A percentile compares a stretch with the other conserved stretches of the same genome.
Evolutionary conservation across 129 eudicot species (phyloP).

Genomic region (Tagetes patula): DNA sequence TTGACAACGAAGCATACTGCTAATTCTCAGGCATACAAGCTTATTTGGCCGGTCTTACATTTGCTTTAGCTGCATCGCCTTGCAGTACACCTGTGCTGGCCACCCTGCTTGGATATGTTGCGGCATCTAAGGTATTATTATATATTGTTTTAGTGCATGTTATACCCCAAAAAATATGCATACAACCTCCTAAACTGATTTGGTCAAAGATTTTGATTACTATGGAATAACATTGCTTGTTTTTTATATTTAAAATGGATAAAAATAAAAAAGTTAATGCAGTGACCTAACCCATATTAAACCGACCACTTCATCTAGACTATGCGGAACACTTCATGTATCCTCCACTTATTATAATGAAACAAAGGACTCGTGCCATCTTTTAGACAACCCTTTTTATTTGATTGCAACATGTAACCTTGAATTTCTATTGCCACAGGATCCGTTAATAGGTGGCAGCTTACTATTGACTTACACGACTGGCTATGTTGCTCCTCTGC

Average conservation of each 20-base stretch:
- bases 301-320: neutral
- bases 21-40: conserved; percentile 83
- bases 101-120: conserved; percentile 89
- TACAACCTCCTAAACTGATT: neutral
- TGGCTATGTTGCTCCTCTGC: conserved; percentile 97
- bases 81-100: conserved; percentile 99
- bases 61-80: conserved; percentile 99
- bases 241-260: neutral
- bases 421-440: conserved; percentile 46
- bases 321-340: neutral
- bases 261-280: neutral
- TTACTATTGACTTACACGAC: conserved; percentile 91
- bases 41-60: conserved; percentile 97
- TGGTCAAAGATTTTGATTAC: neutral
- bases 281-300: neutral
- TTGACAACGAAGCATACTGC: conserved; percentile 3
- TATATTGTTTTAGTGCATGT: neutral
- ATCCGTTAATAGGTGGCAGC: conserved; percentile 93
- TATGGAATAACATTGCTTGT: neutral
- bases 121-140: conserved; percentile 75
- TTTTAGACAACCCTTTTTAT: neutral
- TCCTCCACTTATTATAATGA: neutral
- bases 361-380: neutral
- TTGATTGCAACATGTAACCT: neutral
- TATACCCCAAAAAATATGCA: neutral